Evolutionary conservation across 2,329 filamentous ascomycete genomes (phyloP).

Genomic region (Colletotrichum karsti): DNA sequence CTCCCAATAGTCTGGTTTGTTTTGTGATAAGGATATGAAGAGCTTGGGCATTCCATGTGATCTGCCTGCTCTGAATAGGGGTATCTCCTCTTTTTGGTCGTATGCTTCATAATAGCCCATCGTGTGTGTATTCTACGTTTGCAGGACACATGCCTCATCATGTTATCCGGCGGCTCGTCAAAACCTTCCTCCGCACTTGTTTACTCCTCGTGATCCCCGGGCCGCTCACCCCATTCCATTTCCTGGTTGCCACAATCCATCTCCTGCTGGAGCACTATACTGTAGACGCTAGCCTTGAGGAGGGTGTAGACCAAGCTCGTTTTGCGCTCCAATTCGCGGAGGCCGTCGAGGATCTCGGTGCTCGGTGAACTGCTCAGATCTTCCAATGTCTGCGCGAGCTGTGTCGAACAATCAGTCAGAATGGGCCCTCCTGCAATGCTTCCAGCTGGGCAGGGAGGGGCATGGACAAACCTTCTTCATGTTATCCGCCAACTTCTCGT

Average conservation of each 20-base stretch:
- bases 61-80: too few species aligned
- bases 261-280: slow-evolving; percentile 97
- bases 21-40: background rate
- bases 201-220: too few species aligned
- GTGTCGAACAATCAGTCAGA: slow-evolving; percentile 18
- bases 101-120: too few species aligned
- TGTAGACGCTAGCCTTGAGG: slow-evolving; percentile 98
- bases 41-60: too few species aligned
- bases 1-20: background rate
- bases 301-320: slow-evolving; percentile 94
- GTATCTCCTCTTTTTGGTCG: background rate
- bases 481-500: slow-evolving; percentile 85
- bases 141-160: too few species aligned
- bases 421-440: background rate
- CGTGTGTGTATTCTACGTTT: too few species aligned
- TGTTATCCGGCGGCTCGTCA: too few species aligned
- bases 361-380: slow-evolving; percentile 76
- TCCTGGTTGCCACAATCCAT: slow-evolving; percentile 75
- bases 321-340: slow-evolving; percentile 91
- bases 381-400: slow-evolving; percentile 69
- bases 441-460: background rate
- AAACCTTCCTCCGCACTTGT: too few species aligned
- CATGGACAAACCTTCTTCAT: slow-evolving; percentile 78
- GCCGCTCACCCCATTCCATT: too few species aligned
- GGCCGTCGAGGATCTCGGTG: slow-evolving; percentile 83